A percentile compares a stretch with the other conserved stretches of the same genome.
These are phyloP conservation scores for Sarcodon sp. DNA, from an alignment of 768 basidiomycete genomes.

Conservation along the genomic window DNA sequence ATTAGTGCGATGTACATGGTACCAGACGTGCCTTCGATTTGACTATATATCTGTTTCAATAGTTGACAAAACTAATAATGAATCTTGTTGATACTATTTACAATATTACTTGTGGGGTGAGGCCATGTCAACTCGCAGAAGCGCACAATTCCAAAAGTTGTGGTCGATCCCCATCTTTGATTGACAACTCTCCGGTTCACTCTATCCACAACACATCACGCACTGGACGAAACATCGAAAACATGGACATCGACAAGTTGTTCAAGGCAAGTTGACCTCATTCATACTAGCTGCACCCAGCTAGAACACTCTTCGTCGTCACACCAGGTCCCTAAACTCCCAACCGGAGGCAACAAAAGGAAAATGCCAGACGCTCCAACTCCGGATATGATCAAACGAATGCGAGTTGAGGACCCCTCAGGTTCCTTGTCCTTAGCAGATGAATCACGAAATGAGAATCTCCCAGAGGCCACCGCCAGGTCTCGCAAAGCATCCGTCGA, in stretches of 20 bases:
- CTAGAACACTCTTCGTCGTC: not conserved
- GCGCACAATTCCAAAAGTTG: not conserved
- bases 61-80: too few species aligned
- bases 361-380: slow-evolving; percentile 68
- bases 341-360: slow-evolving; percentile 51
- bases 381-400: slow-evolving; percentile 73
- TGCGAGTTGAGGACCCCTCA: slow-evolving; percentile 36
- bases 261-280: slow-evolving; percentile 24
- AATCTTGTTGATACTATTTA: too few species aligned
- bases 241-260: slow-evolving; percentile 37
- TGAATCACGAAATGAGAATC: slow-evolving; percentile 2
- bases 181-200: not conserved
- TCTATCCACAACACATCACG: not conserved
- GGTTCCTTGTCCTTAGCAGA: slow-evolving; percentile 1
- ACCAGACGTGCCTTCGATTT: too few species aligned
- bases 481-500: slow-evolving; percentile 40
- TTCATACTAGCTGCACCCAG: not conserved
- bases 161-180: not conserved
- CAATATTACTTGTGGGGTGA: too few species aligned
- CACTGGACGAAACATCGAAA: not conserved
- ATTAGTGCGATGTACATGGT: too few species aligned
- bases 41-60: too few species aligned
- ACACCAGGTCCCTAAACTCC: slow-evolving; percentile 53
- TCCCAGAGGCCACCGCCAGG: slow-evolving; percentile 15
- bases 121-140: too few species aligned